Evolutionary conservation across 2,329 filamentous ascomycete species (phyloP).

Genomic region (Graphiopsis chlorocephala): DNA sequence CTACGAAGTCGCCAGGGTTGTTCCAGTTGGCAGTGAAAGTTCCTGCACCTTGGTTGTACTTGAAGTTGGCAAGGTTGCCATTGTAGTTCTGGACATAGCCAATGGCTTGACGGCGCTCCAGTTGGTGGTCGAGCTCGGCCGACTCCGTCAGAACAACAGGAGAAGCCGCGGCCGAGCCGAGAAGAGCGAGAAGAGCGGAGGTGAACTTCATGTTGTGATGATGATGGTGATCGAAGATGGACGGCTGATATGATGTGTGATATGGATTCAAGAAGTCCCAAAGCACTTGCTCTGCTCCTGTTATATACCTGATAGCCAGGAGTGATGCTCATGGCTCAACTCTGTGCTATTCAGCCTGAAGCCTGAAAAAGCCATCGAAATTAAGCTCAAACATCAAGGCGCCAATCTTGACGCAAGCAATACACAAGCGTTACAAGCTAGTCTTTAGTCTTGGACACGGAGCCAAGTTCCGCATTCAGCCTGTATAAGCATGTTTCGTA

Average conservation of each 20-base stretch:
- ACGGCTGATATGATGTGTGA: not conserved
- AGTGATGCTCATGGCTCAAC: not conserved
- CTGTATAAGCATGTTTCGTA: not conserved
- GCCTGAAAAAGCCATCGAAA: not conserved
- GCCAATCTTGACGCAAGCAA: not conserved
- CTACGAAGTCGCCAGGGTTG: constrained; percentile 53
- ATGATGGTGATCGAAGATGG: not conserved
- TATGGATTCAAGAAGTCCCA: too few relatives aligned
- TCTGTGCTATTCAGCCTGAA: not conserved
- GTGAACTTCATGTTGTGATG: not conserved
- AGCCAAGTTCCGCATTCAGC: not conserved
- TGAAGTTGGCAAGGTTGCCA: constrained; percentile 5
- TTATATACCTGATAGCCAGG: not conserved
- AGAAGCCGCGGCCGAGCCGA: not conserved
- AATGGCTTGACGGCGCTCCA: not conserved
- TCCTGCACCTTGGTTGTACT: not conserved
- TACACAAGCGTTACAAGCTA: not conserved
- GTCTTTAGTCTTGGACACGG: not conserved
- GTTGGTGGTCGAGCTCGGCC: not conserved
- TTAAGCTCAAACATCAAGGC: constrained; percentile 1
- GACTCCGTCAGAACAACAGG: not conserved
- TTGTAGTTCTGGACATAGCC: not conserved
- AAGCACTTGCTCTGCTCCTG: not conserved
- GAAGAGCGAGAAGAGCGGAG: not conserved
- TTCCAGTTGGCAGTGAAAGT: constrained; percentile 48